These are phyloP conservation scores for Leccinum variabile DNA, from an alignment of 1,284 basidiomycete species.

Conservation along the genomic window DNA sequence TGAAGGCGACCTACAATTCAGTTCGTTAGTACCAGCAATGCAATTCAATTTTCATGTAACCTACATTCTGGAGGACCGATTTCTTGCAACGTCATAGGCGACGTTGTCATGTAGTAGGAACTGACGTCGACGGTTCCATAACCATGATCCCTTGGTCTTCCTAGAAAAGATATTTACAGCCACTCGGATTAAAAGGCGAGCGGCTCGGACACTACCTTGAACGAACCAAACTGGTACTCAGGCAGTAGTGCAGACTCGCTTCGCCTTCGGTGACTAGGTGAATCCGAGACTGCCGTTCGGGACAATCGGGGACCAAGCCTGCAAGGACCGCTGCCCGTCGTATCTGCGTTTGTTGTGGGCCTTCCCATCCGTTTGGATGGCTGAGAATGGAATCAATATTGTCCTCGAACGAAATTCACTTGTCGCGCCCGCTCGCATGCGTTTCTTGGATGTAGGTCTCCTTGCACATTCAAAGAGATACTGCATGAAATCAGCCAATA, in stretches of 20 bases:
- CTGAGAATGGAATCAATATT: constrained; percentile 37
- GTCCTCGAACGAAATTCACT: constrained; percentile 38
- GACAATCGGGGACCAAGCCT: constrained; percentile 37
- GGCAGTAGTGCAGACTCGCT: constrained; percentile 49
- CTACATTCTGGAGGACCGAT: constrained; percentile 37
- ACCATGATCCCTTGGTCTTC: constrained; percentile 43
- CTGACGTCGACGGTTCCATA: constrained; percentile 47
- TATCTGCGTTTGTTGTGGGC: constrained; percentile 39
- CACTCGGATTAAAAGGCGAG: neutral
- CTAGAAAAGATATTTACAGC: constrained; percentile 16
- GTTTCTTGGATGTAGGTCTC: constrained; percentile 41
- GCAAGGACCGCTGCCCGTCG: constrained; percentile 39
- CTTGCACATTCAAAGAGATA: constrained; percentile 42
- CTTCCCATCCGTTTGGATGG: constrained; percentile 49
- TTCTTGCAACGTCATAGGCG: constrained; percentile 30
- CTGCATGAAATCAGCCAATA: constrained; percentile 48
- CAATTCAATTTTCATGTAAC: too few species aligned
- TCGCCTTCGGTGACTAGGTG: constrained; percentile 53
- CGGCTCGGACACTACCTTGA: constrained; percentile 34
- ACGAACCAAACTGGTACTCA: constrained; percentile 37
- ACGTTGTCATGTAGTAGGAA: constrained; percentile 31
- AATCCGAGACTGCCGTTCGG: constrained; percentile 39
- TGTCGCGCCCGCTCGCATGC: constrained; percentile 34
- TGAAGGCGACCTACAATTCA: constrained; percentile 33
- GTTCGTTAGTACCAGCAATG: constrained; percentile 6